These are phyloP conservation scores for Salisapilia sapeloensis DNA, from an alignment of 352 stramenopile species.

Conservation along the genomic window DNA sequence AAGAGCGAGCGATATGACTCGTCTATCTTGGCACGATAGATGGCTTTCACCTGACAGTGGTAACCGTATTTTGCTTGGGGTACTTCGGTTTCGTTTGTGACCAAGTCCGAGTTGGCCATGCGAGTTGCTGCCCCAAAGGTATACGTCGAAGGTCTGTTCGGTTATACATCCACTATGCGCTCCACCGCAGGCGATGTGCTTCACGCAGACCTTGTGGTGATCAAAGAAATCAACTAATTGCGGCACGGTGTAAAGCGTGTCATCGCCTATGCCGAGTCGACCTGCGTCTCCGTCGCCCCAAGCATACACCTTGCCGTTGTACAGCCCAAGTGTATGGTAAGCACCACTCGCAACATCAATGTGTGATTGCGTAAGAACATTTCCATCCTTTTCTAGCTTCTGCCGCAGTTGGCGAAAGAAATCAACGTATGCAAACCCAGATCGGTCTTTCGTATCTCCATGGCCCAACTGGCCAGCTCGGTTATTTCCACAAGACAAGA, in stretches of 20 bases:
- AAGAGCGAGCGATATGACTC: slow-evolving; percentile 27
- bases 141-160: slow-evolving; percentile 17
- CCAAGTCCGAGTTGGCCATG: slow-evolving; percentile 41
- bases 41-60: no score
- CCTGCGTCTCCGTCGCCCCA: slow-evolving; percentile 56
- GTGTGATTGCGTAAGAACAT: no score
- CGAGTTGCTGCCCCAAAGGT: slow-evolving; percentile 32
- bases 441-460: slow-evolving; percentile 21
- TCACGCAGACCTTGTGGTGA: slow-evolving; percentile 10
- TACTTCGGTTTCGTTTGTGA: slow-evolving; percentile 11
- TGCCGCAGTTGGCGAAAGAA: slow-evolving; percentile 39
- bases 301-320: slow-evolving; percentile 18
- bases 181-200: slow-evolving; percentile 26
- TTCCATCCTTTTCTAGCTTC: no score
- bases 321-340: slow-evolving; percentile 43
- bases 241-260: slow-evolving; percentile 24
- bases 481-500: slow-evolving; percentile 41
- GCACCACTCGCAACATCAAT: slow-evolving; percentile 25
- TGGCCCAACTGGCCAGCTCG: slow-evolving; percentile 43
- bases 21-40: no score
- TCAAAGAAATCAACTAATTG: slow-evolving; percentile 11
- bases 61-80: slow-evolving; percentile 22
- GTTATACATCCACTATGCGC: slow-evolving; percentile 36
- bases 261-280: slow-evolving; percentile 25
- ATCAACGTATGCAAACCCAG: slow-evolving; percentile 21